Evolutionary conservation across 106 monocot genomes (phyloP).

Genomic region (Alisma plantagoaquatica): DNA sequence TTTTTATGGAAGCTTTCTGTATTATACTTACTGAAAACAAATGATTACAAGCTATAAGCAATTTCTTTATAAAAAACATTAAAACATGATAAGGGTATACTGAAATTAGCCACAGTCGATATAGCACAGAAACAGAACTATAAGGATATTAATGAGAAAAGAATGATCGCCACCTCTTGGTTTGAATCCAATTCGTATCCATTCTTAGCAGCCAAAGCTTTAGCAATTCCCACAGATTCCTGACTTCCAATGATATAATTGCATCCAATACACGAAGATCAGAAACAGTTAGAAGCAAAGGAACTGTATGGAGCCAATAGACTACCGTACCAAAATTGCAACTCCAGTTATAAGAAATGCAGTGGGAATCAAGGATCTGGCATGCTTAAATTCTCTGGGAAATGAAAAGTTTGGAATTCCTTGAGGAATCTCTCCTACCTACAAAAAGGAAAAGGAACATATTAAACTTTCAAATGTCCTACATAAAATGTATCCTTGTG

Average conservation of each 20-base stretch:
- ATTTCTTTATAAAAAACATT: too few relatives aligned
- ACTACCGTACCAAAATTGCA: slow-evolving; percentile 74
- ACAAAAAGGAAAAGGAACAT: slow-evolving; percentile 6
- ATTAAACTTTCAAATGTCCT: background rate
- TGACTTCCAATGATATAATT: slow-evolving; percentile 8
- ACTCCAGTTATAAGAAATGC: slow-evolving; percentile 96
- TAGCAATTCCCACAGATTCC: slow-evolving; percentile 99
- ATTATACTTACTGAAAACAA: too few relatives aligned
- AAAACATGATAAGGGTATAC: too few relatives aligned
- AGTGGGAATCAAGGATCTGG: slow-evolving; percentile 70
- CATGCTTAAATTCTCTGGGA: slow-evolving; percentile 80
- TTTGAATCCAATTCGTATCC: slow-evolving; percentile 97
- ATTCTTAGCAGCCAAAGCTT: slow-evolving; percentile 98
- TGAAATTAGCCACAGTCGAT: too few relatives aligned
- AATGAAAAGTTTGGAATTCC: slow-evolving; percentile 87
- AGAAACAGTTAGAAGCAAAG: background rate
- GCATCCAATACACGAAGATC: background rate
- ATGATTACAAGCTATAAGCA: too few relatives aligned
- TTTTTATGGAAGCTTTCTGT: too few relatives aligned
- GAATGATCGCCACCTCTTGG: too few relatives aligned
- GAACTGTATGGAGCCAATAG: background rate
- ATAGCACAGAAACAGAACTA: too few relatives aligned
- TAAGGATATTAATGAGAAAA: too few relatives aligned
- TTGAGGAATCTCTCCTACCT: slow-evolving; percentile 97
- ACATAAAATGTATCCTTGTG: background rate